Evolutionary conservation across 1,139 yeast genomes (phyloP).

Genomic region (Yamadazyma kanchanaburiensis): DNA sequence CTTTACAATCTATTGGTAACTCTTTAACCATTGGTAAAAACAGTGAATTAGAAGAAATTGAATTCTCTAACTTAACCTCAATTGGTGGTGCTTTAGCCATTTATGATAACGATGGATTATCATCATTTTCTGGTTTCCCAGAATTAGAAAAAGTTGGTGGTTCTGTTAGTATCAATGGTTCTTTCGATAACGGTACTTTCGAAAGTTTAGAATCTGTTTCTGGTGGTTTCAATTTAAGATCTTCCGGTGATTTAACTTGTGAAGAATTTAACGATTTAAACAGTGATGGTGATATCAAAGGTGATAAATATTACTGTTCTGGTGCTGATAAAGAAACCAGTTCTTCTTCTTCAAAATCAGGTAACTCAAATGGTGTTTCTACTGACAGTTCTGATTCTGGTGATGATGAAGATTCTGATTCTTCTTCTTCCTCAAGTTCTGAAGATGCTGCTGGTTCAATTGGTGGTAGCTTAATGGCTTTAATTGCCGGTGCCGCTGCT

Average conservation of each 20-base stretch:
- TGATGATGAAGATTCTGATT: slow-evolving; percentile 13
- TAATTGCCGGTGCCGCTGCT: slow-evolving; percentile 61
- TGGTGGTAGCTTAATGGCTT: slow-evolving; percentile 43
- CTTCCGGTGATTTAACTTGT: slow-evolving; percentile 79
- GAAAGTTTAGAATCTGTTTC: slow-evolving; percentile 69
- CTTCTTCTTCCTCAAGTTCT: slow-evolving; percentile 23
- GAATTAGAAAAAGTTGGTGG: slow-evolving; percentile 75
- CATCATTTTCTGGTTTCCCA: slow-evolving; percentile 68
- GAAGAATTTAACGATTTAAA: slow-evolving; percentile 64
- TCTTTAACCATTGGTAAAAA: slow-evolving; percentile 76
- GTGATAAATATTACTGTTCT: slow-evolving; percentile 83
- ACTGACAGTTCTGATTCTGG: slow-evolving; percentile 21
- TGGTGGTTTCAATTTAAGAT: slow-evolving; percentile 87
- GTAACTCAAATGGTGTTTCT: slow-evolving; percentile 23
- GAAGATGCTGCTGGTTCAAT: slow-evolving; percentile 23
- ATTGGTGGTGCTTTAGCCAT: slow-evolving; percentile 89
- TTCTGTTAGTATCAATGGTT: slow-evolving; percentile 79
- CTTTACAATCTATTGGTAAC: slow-evolving; percentile 67
- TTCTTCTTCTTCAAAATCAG: slow-evolving; percentile 42
- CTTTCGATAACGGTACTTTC: slow-evolving; percentile 76
- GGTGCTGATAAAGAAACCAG: slow-evolving; percentile 52
- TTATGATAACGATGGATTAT: slow-evolving; percentile 75
- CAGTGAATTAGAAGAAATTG: slow-evolving; percentile 63
- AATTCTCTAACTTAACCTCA: slow-evolving; percentile 65
- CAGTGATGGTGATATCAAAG: slow-evolving; percentile 76